Percentiles rank a stretch among this genome's conserved stretches.
Conservation (phyloP, 192 early-diverging fungal genomes). For the Chytriomyces sp. region DNA sequence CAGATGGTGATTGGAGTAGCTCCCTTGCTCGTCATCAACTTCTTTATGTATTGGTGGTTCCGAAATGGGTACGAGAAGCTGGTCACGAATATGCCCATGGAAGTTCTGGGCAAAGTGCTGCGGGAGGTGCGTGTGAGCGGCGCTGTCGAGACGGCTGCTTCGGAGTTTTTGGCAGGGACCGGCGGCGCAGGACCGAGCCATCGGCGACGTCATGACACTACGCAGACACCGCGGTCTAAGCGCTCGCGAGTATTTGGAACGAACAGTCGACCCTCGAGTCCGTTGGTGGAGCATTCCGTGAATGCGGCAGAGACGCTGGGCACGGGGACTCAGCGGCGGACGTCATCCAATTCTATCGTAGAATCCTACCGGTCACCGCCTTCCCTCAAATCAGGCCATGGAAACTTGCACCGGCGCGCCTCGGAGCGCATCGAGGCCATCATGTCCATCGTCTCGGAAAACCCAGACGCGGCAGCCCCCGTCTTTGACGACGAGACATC, state of each 20-base stretch:
- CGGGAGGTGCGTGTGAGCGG: constrained; percentile 18
- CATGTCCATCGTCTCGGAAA: constrained; percentile 6
- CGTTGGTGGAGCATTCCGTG: neutral
- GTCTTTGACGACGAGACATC: neutral
- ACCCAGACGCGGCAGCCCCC: constrained; percentile 9
- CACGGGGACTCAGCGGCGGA: neutral
- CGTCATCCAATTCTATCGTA: neutral
- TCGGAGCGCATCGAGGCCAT: constrained; percentile 6
- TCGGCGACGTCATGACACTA: neutral
- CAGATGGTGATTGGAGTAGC: constrained; percentile 52
- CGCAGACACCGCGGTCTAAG: neutral
- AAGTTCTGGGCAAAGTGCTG: constrained; percentile 49
- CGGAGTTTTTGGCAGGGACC: neutral
- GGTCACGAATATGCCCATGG: constrained; percentile 46
- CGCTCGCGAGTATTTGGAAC: constrained; percentile 12
- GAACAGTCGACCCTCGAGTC: neutral
- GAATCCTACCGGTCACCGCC: neutral
- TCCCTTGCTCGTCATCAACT: constrained; percentile 46
- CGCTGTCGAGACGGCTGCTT: neutral
- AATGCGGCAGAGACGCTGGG: constrained; percentile 5
- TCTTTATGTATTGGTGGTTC: constrained; percentile 47
- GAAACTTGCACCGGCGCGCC: neutral
- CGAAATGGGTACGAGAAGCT: constrained; percentile 53
- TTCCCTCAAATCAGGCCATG: neutral
- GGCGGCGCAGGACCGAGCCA: too few species aligned